Base-by-base conservation (phyloP, 805 yeast species). In the Sugiyamaella floridensis region DNA sequence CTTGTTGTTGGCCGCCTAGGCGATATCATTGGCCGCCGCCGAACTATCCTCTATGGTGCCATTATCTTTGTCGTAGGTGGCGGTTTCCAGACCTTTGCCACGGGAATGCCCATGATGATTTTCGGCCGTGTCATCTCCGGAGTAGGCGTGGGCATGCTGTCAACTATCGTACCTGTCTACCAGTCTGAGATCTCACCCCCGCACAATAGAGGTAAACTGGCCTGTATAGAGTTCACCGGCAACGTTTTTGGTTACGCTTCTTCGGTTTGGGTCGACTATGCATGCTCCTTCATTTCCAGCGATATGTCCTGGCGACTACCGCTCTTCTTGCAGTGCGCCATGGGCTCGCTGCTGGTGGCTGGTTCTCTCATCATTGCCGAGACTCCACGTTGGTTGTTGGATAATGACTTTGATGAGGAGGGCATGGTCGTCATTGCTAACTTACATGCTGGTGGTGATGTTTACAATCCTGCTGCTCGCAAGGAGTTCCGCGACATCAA, bases 151-250 rank as follows among this genome's bases (percentile, higher is more conserved):
- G 97, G 97, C 2, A 71, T 89, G 50, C 71, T 89, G 45, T 82
- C 90, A 22, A 83, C 95, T 7, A 84, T 89, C 56, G 90, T 89
- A 10, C 96, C 96, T 0, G 82, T 87, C 48, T 89, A 87, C 68
- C 96, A 88, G 66, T 82, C 90, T 48, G 97, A 89, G 64, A 86
- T 89, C 48, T 81, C 90, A 6, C 96, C 96, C 1, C 85, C 89
- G 20, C 86, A 86, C 63, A 86, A 86, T 59, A 76, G 96, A 63
- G 96, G 96, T 1, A 78, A 81, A 62, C 73, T 88, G 50, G 95
- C 92, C 2, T 86, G 95, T 64, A 85, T 88, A 40, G 95, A 89
- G 65, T 89, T 88, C 68, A 83, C 95, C 0, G 95, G 95, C 10
- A 89, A 88, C 68, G 82, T 89, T 43, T 64, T 82, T 5, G 97